Evolutionary conservation across 148 eudicot genomes (phyloP).

Genomic region (Fagopyrum esculentum): DNA sequence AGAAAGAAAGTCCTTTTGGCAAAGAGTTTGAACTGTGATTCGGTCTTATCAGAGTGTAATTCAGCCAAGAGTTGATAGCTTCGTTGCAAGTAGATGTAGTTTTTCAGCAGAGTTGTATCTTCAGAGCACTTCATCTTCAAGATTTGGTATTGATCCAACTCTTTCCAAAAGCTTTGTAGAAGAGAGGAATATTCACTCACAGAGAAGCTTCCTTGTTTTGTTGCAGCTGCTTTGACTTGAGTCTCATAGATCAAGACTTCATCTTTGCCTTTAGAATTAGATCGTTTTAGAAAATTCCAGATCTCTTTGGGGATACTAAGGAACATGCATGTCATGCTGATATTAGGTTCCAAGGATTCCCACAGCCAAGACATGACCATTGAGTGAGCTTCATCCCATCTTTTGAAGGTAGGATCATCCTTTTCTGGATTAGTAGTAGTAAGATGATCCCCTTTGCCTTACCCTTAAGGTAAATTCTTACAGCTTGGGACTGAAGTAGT

Average conservation of each 20-base stretch:
- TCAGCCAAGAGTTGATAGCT: not conserved
- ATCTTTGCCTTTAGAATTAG: too few species aligned
- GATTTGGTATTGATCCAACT: not conserved
- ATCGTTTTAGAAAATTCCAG: too few species aligned
- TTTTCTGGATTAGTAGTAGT: too few species aligned
- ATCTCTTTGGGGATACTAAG: not conserved
- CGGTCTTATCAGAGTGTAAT: not conserved
- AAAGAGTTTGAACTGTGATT: not conserved
- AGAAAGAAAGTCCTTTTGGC: not conserved
- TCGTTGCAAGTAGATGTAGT: not conserved
- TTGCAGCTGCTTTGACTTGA: not conserved
- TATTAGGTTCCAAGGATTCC: not conserved
- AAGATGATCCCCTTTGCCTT: too few species aligned
- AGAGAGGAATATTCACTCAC: slow-evolving; percentile 5
- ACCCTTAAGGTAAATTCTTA: too few species aligned
- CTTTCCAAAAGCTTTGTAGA: not conserved
- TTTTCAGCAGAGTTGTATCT: slow-evolving; percentile 1
- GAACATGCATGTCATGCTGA: not conserved
- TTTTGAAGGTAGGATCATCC: too few species aligned
- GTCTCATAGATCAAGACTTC: not conserved
- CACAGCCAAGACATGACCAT: not conserved
- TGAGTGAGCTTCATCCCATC: too few species aligned
- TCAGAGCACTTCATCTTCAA: not conserved
- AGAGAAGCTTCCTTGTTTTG: not conserved
- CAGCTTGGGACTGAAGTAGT: too few species aligned